Conservation (phyloP, 306 rosid genomes). For the Cicer judaicum region DNA sequence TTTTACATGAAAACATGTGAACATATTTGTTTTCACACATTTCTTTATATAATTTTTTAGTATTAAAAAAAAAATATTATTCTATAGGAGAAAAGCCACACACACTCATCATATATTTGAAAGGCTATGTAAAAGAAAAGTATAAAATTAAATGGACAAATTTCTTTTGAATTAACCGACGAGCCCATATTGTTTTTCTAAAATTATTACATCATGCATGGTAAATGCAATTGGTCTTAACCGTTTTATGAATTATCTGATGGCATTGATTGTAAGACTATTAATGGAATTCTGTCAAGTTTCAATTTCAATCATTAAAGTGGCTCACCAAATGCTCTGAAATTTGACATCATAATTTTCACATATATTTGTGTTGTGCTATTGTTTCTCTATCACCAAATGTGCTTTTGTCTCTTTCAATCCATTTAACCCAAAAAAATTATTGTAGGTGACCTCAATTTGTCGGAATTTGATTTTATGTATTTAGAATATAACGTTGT, state of each 20-base stretch:
- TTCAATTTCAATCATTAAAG: slow-evolving; percentile 15
- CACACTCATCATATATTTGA: background rate
- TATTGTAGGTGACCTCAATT: background rate
- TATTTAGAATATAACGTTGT: no score
- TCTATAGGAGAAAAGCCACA: slow-evolving; percentile 6
- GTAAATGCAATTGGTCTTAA: slow-evolving; percentile 30
- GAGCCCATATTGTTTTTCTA: slow-evolving; percentile 12
- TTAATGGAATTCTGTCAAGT: slow-evolving; percentile 21
- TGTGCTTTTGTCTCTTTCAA: background rate
- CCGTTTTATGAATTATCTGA: slow-evolving; percentile 14
- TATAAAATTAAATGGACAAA: slow-evolving; percentile 19
- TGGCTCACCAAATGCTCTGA: slow-evolving; percentile 37
- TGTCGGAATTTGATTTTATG: no score
- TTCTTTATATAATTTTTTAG: no score
- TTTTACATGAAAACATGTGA: no score
- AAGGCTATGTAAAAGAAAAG: background rate
- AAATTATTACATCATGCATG: slow-evolving; percentile 22
- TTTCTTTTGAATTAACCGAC: slow-evolving; percentile 15
- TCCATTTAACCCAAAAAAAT: background rate
- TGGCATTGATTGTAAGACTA: slow-evolving; percentile 35
- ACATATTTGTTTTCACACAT: no score
- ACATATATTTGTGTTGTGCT: background rate
- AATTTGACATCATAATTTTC: slow-evolving; percentile 26
- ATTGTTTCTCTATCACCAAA: background rate
- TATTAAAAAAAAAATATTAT: background rate